Conservation (phyloP, 163 green algal genomes). For the Dunaliella salina region DNA sequence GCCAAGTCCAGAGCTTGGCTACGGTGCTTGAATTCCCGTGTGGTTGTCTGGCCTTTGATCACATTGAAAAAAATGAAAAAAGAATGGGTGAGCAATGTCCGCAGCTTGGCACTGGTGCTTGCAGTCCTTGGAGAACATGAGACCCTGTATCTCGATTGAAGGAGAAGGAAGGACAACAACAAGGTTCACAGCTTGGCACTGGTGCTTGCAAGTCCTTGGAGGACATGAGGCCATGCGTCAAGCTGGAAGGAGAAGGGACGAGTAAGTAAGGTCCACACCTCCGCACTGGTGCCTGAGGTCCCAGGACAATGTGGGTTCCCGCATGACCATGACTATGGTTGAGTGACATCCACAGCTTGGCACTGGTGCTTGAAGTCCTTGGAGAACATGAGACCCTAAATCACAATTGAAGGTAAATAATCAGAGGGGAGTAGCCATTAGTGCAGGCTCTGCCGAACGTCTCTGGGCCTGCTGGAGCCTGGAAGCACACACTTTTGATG, state of each 20-base stretch:
- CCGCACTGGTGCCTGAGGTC: conserved; percentile 76
- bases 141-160: conserved; percentile 5
- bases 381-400: conserved; percentile 22
- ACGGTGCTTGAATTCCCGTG: conserved; percentile 78
- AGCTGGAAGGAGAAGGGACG: no score
- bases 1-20: conserved; percentile 57
- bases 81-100: conserved; percentile 27
- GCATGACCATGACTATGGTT: conserved; percentile 9
- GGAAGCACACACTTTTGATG: no score
- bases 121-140: conserved; percentile 63
- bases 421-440: no score
- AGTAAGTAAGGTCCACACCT: conserved; percentile 44
- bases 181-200: conserved; percentile 65
- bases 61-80: no score
- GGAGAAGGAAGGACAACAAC: no score
- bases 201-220: conserved; percentile 72
- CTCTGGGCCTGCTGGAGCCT: no score
- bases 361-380: conserved; percentile 83
- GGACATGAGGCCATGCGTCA: conserved; percentile 8
- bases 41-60: conserved; percentile 19
- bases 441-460: no score
- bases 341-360: conserved; percentile 51
- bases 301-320: no score
- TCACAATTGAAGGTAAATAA: no score
- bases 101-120: conserved; percentile 73